phyloP scores from a whole-genome alignment of 2,329 filamentous ascomycete genomes.

The Fusarium subglutinans region DNA sequence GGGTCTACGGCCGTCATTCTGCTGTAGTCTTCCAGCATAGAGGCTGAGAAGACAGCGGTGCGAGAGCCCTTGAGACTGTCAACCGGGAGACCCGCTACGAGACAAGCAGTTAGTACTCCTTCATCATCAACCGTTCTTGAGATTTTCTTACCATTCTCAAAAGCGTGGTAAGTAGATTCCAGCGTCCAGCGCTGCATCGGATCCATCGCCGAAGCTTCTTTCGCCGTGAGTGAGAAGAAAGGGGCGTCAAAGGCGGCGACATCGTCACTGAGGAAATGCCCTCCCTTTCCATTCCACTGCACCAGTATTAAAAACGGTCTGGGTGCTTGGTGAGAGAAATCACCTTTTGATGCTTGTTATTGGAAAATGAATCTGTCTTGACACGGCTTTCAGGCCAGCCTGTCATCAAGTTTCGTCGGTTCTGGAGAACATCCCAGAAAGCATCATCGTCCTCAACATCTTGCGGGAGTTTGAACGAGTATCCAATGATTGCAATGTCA shows the following conservation, averaged over 20 bases:
- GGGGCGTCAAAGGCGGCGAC: conserved; percentile 49
- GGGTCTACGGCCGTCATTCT: conserved; percentile 47
- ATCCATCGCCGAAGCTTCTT: conserved; percentile 43
- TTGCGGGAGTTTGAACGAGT: conserved; percentile 51
- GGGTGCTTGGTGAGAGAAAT: accelerated
- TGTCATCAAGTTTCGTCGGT: neutral
- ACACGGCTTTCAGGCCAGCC: neutral
- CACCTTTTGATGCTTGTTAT: conserved; percentile 4
- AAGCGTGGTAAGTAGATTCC: conserved; percentile 47
- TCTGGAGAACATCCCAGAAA: conserved; percentile 49
- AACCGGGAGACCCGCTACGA: conserved; percentile 44
- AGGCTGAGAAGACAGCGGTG: conserved; percentile 51
- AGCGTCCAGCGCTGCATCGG: conserved; percentile 49
- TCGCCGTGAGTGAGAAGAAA: conserved; percentile 46
- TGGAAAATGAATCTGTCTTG: neutral
- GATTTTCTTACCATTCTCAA: conserved; percentile 42
- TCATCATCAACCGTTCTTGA: accelerated
- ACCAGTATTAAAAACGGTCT: neutral
- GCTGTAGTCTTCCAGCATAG: conserved; percentile 50
- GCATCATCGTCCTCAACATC: conserved; percentile 42
- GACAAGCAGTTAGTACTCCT: neutral
- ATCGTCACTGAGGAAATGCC: conserved; percentile 41
- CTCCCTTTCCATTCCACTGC: neutral
- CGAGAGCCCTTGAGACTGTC: conserved; percentile 42
- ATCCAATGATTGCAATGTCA: conserved; percentile 49